Percentiles rank a stretch among this genome's conserved stretches.
Conservation (phyloP, 129 eudicot species). For the Chrysanthemum seticuspe region DNA sequence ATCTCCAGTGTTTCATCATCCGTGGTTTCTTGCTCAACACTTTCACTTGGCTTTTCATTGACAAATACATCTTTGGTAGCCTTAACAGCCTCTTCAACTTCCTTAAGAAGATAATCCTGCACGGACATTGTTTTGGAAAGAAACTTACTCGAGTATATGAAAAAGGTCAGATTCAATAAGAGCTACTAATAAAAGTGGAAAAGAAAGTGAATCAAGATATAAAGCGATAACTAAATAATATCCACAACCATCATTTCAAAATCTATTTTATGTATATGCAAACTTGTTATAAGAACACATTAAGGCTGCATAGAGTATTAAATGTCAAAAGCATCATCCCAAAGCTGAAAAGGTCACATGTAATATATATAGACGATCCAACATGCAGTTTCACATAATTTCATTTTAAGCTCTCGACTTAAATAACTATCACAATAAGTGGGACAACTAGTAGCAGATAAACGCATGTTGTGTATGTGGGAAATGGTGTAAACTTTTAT, state of each 20-base stretch:
- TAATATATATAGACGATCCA: too few relatives aligned
- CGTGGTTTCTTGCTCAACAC: conserved; percentile 21
- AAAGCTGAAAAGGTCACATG: too few relatives aligned
- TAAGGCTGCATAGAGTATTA: too few relatives aligned
- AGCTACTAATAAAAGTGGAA: background rate
- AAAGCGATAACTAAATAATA: background rate
- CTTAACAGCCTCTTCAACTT: conserved; percentile 25
- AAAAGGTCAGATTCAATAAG: background rate
- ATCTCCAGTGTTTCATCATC: conserved; percentile 44
- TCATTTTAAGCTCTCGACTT: too few relatives aligned
- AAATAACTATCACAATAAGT: too few relatives aligned
- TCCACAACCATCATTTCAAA: background rate
- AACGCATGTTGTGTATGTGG: too few relatives aligned
- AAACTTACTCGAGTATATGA: background rate
- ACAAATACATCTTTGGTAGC: background rate
- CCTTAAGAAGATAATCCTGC: conserved; percentile 72
- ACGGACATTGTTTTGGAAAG: background rate
- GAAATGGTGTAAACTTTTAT: too few relatives aligned
- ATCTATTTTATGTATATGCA: too few relatives aligned
- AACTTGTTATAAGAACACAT: too few relatives aligned
- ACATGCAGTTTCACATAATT: too few relatives aligned
- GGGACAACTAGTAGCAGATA: too few relatives aligned
- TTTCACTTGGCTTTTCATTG: background rate
- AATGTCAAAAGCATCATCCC: too few relatives aligned
- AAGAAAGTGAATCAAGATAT: background rate